Conservation (phyloP, 768 basidiomycete genomes). For the Suillus alpinus region DNA sequence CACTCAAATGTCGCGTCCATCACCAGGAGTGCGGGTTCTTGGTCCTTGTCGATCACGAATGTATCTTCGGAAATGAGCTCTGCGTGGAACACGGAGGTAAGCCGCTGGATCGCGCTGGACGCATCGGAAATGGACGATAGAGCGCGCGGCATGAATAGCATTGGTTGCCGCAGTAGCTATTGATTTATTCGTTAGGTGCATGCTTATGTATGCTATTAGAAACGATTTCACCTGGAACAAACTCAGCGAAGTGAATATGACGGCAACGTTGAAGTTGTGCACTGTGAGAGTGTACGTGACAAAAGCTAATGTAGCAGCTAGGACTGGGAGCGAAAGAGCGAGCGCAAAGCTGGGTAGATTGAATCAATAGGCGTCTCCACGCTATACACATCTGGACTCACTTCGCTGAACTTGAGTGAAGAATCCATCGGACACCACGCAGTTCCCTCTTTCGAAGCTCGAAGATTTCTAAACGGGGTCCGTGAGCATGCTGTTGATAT, state of each 20-base stretch:
- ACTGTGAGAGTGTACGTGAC: conserved; percentile 62
- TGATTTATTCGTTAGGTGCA: not conserved
- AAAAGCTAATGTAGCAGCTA: conserved; percentile 66
- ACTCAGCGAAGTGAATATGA: conserved; percentile 68
- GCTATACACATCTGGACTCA: conserved; percentile 26
- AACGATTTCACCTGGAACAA: conserved; percentile 45
- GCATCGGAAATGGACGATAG: conserved; percentile 65
- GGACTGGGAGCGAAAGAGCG: conserved; percentile 59
- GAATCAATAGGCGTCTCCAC: not conserved
- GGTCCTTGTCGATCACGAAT: conserved; percentile 41
- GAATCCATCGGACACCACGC: conserved; percentile 51
- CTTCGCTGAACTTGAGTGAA: conserved; percentile 62
- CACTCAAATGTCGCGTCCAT: conserved; percentile 64
- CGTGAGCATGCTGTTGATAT: not conserved
- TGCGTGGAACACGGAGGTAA: conserved; percentile 46
- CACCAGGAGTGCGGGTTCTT: conserved; percentile 49
- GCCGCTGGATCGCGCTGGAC: conserved; percentile 54
- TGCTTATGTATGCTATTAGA: not conserved
- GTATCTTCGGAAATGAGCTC: conserved; percentile 44
- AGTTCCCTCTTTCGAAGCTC: conserved; percentile 55
- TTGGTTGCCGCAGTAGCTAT: conserved; percentile 64
- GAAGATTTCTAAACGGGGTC: conserved; percentile 44
- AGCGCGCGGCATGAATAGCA: conserved; percentile 63
- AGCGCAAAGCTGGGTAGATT: conserved; percentile 24
- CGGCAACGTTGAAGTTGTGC: conserved; percentile 56